Evolutionary conservation across 2,329 filamentous ascomycete genomes (phyloP).

Genomic region (Didymella glomerata): DNA sequence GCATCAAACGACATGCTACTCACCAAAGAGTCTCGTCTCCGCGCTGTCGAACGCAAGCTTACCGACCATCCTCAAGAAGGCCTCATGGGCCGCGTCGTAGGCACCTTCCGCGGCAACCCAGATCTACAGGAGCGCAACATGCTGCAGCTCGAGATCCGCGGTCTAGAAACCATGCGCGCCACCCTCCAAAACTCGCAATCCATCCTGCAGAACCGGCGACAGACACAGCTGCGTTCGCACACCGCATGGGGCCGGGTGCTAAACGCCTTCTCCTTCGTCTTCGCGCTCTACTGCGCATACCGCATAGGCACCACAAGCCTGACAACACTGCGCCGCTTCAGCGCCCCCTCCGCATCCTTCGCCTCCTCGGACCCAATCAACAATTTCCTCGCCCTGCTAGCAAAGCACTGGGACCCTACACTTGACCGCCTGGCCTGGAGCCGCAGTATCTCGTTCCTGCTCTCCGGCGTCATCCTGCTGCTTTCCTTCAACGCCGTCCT

Average conservation of each 20-base stretch:
- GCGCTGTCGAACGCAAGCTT: constrained; percentile 72
- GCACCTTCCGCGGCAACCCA: constrained; percentile 70
- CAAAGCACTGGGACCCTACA: constrained; percentile 83
- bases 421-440: constrained; percentile 85
- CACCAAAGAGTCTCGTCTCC: constrained; percentile 76
- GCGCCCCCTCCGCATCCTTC: constrained; percentile 62
- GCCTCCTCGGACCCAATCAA: constrained; percentile 82
- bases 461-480: constrained; percentile 83
- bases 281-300: constrained; percentile 85
- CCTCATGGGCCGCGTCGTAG: constrained; percentile 77
- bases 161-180: constrained; percentile 80
- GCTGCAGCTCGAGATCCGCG: constrained; percentile 78
- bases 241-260: constrained; percentile 72
- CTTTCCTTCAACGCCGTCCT: constrained; percentile 82
- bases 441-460: constrained; percentile 82
- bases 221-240: constrained; percentile 70
- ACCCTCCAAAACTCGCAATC: constrained; percentile 72
- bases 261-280: constrained; percentile 70
- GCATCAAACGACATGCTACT: constrained; percentile 81
- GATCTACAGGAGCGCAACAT: constrained; percentile 62
- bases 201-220: constrained; percentile 68
- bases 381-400: constrained; percentile 79
- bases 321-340: constrained; percentile 70
- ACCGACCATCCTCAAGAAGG: constrained; percentile 60
- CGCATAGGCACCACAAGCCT: constrained; percentile 77